Base-by-base conservation (phyloP, 257 asterid species). In the Apocynum venetum region DNA sequence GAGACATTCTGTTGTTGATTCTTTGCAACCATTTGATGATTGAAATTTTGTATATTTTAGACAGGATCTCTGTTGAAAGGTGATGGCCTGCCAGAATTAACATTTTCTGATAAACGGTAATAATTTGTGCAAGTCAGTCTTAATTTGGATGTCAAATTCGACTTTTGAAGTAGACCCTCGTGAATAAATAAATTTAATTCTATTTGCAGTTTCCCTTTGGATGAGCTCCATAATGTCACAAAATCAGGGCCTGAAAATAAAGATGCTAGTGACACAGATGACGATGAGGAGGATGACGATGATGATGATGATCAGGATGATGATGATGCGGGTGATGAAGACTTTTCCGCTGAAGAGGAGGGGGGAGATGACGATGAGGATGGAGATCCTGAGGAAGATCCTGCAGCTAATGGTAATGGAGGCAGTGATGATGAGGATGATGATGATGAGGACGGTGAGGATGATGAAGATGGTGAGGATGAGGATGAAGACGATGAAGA, bases 261-360 rank as follows among this genome's bases (percentile, higher is more conserved):
- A 74, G 97, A 92, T 78, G 89, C 81, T 38, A 88, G 93, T 20
- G 97, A 91, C 59, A 84, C 92, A 0, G 97, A 92, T 77, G 87
- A 92, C 17, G 97, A 92, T 6, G 93, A 89, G 3, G 98, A 89
- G 46, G 96, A 91, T 4, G 96, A 89, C 0, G 94, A 86, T 0
- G 92, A 84, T 0, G 94, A 84, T 46, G 86, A 82, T 17, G 91
- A 85, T 36, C 85, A 80, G 55, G 92, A 85, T 10, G 95, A 86
- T 0, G 97, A 91, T 52, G 98, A 91, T 82, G 98, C 84, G 10
- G 97, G 86, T 1, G 98, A 93, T 15, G 97, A 89, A 71, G 98
- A 91, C 85, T 91, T 93, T 85, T 91, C 97, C 0, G 97, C 92
- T 52, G 97, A 91, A 3, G 97, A 89, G 80, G 93, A 84, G 55